These are phyloP conservation scores for Oryza nivara DNA, from an alignment of 176 grass and related monocot genomes.

Conservation along the genomic window DNA sequence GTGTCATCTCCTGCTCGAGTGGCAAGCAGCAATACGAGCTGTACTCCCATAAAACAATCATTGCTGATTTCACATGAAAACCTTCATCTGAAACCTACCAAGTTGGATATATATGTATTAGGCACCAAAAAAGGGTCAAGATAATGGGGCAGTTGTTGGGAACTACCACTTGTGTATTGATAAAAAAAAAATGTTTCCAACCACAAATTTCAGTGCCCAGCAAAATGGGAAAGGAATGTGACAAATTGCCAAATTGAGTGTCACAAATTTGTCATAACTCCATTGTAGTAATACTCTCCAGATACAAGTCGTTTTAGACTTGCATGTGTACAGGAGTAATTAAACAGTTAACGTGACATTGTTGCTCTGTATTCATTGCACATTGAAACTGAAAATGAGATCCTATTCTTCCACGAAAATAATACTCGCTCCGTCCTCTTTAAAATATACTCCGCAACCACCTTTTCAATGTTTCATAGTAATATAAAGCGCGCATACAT, in stretches of 20 bases:
- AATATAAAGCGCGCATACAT: too few species aligned
- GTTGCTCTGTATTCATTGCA: too few species aligned
- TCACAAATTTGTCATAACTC: background rate
- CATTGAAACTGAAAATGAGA: too few species aligned
- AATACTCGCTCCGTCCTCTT: too few species aligned
- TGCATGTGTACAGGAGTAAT: too few species aligned
- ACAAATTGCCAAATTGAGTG: background rate
- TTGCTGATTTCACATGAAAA: constrained; percentile 25
- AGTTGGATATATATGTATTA: background rate
- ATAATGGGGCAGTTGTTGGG: constrained; percentile 19
- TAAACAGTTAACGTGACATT: too few species aligned
- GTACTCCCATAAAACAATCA: background rate
- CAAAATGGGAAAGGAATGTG: background rate
- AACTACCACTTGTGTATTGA: background rate
- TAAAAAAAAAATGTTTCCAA: background rate
- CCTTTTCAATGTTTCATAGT: too few species aligned
- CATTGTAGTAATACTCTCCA: background rate
- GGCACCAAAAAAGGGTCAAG: background rate
- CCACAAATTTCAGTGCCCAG: background rate
- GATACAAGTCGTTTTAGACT: too few species aligned
- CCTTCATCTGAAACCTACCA: constrained; percentile 12
- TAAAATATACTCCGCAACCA: too few species aligned
- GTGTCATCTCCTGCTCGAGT: constrained; percentile 14
- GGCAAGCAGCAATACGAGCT: background rate
- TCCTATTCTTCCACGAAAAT: too few species aligned